Evolutionary conservation across 2,329 filamentous ascomycete species (phyloP).

Genomic region (Pseudocercospora pini-densiflorae): DNA sequence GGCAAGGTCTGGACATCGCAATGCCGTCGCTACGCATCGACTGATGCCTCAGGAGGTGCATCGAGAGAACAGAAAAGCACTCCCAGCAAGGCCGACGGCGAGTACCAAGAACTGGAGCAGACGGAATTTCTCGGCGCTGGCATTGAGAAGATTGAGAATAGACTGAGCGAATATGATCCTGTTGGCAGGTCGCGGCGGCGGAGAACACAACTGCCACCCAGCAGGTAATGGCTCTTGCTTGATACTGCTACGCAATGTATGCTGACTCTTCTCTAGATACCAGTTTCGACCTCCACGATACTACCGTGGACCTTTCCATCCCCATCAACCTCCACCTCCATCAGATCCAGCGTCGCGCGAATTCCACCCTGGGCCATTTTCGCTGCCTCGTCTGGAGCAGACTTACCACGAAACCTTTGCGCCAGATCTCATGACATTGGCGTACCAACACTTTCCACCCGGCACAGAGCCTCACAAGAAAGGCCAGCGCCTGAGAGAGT

Average conservation of each 20-base stretch:
- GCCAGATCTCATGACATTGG: conserved; percentile 83
- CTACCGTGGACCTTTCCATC: conserved; percentile 90
- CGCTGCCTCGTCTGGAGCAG: conserved; percentile 81
- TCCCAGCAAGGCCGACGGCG: conserved; percentile 24
- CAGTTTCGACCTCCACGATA: conserved; percentile 94
- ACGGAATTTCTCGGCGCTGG: conserved; percentile 47
- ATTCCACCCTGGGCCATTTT: conserved; percentile 91
- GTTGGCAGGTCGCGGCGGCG: conserved; percentile 45
- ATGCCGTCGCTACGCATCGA: conserved; percentile 38
- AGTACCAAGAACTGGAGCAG: conserved; percentile 48
- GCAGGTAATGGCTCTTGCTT: conserved; percentile 13
- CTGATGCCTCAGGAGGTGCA: conserved; percentile 30
- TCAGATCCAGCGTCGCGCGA: conserved; percentile 87
- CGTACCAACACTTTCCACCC: conserved; percentile 84
- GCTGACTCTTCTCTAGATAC: conserved; percentile 65
- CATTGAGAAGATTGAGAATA: conserved; percentile 44
- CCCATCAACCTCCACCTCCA: conserved; percentile 83
- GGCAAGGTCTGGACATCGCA: conserved; percentile 31
- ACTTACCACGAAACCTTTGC: conserved; percentile 88
- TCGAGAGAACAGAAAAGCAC: not conserved
- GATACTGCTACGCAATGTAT: not conserved
- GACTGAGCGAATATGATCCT: conserved; percentile 53
- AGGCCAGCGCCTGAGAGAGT: conserved; percentile 73
- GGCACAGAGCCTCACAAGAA: conserved; percentile 66
- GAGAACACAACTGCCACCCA: conserved; percentile 22